phyloP scores from a whole-genome alignment of 495 filamentous ascomycete species.

The Hypomontagnella submonticulosa region DNA sequence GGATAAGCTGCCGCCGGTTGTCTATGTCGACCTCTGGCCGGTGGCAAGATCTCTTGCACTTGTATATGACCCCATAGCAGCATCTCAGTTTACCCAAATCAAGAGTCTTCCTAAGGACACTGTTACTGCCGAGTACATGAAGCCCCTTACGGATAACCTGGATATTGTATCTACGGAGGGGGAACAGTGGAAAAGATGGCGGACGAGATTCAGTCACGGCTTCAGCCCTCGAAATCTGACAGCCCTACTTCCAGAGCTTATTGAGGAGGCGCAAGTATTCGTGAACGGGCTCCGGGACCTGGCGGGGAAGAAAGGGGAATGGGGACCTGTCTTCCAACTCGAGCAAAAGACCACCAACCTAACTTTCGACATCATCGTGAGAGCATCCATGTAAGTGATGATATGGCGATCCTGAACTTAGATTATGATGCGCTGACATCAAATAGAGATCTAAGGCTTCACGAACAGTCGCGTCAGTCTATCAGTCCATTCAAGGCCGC shows the following conservation, averaged over 20 bases:
- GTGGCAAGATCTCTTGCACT: constrained; percentile 44
- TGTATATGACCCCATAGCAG: constrained; percentile 52
- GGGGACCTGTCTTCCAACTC: constrained; percentile 50
- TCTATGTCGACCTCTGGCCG: constrained; percentile 63
- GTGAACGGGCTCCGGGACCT: constrained; percentile 43
- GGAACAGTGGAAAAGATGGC: constrained; percentile 51
- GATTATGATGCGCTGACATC: constrained; percentile 19
- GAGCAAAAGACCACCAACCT: constrained; percentile 48
- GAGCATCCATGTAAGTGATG: constrained; percentile 46
- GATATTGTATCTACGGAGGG: constrained; percentile 52
- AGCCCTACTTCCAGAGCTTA: constrained; percentile 51
- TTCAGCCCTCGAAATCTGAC: constrained; percentile 54
- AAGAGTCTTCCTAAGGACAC: constrained; percentile 38
- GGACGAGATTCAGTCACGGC: constrained; percentile 53
- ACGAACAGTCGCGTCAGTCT: constrained; percentile 39
- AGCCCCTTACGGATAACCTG: constrained; percentile 43
- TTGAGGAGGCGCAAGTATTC: constrained; percentile 53
- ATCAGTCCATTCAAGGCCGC: constrained; percentile 40
- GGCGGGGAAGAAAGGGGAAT: constrained; percentile 38
- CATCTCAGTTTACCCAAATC: constrained; percentile 44
- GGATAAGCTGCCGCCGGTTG: constrained; percentile 41
- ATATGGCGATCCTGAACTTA: background rate
- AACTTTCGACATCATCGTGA: constrained; percentile 54
- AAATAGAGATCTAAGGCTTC: constrained; percentile 42
- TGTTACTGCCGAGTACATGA: constrained; percentile 27